Conservation (phyloP, 306 rosid species). For the Fagus crenata region DNA sequence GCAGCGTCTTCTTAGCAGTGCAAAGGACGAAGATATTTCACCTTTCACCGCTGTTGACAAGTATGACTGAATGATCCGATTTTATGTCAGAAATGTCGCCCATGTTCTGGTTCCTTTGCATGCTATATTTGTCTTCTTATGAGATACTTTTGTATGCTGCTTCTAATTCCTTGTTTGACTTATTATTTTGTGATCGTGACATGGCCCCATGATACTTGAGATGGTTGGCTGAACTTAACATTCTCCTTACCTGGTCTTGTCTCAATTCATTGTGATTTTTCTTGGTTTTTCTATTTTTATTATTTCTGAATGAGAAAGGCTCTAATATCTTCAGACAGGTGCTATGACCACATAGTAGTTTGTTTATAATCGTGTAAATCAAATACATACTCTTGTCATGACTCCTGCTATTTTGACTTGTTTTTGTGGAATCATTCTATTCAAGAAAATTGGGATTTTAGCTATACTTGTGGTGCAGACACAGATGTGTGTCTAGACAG, state of each 20-base stretch:
- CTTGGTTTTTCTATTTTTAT: not conserved
- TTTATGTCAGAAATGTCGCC: not conserved
- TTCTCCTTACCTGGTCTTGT: not conserved
- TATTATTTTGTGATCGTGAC: not conserved
- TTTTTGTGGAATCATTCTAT: not conserved
- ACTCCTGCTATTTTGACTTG: not conserved
- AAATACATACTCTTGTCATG: not conserved
- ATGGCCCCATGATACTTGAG: not conserved
- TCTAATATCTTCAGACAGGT: constrained; percentile 14
- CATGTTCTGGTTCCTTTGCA: not conserved
- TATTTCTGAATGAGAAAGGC: not conserved
- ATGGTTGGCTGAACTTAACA: not conserved
- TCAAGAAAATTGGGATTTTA: not conserved
- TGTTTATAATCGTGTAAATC: not conserved
- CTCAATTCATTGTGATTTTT: not conserved
- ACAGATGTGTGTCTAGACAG: not conserved
- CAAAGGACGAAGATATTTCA: constrained; percentile 94
- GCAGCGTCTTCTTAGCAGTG: constrained; percentile 69
- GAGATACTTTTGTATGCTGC: not conserved
- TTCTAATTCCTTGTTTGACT: constrained; percentile 7
- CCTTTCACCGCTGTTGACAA: constrained; percentile 97
- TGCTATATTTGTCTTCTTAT: not conserved
- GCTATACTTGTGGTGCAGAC: not conserved
- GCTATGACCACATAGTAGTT: not conserved
- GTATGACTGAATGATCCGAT: constrained; percentile 41